These are phyloP conservation scores for Monosporascus sp. DNA, from an alignment of 2,329 filamentous ascomycete species.

Conservation along the genomic window DNA sequence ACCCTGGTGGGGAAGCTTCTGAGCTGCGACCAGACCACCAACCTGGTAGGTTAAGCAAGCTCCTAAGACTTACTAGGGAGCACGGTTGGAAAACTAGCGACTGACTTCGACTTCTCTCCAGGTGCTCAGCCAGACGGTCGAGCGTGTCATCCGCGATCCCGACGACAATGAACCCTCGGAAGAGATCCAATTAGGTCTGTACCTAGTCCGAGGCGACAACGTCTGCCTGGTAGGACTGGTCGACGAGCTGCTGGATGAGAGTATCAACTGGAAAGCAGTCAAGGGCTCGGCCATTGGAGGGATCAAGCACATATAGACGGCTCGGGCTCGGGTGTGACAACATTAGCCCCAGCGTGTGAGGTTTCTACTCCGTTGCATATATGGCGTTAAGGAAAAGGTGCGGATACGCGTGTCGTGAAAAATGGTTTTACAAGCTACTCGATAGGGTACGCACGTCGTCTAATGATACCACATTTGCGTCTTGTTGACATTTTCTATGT, in stretches of 20 bases:
- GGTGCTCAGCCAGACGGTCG: slow-evolving; percentile 77
- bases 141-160: slow-evolving; percentile 81
- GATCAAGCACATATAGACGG: slow-evolving; percentile 64
- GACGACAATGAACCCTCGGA: slow-evolving; percentile 79
- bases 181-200: slow-evolving; percentile 78
- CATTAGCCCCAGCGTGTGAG: neutral
- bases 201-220: slow-evolving; percentile 90
- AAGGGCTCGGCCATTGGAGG: slow-evolving; percentile 76
- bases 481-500: slow-evolving; percentile 21
- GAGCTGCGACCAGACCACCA: slow-evolving; percentile 86
- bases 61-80: neutral
- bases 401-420: neutral
- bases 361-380: slow-evolving; percentile 16
- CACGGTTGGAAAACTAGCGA: neutral
- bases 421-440: slow-evolving; percentile 8
- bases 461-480: slow-evolving; percentile 27
- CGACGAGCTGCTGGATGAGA: slow-evolving; percentile 81
- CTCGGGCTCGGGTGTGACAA: neutral
- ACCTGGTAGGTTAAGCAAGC: slow-evolving; percentile 53
- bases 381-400: slow-evolving; percentile 19
- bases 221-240: slow-evolving; percentile 86
- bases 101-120: slow-evolving; percentile 21
- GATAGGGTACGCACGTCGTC: slow-evolving; percentile 28
- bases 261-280: slow-evolving; percentile 90
- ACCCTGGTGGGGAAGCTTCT: slow-evolving; percentile 78